Evolutionary conservation across 1,139 yeast genomes (phyloP).

Genomic region (Yamadazyma oceani): DNA sequence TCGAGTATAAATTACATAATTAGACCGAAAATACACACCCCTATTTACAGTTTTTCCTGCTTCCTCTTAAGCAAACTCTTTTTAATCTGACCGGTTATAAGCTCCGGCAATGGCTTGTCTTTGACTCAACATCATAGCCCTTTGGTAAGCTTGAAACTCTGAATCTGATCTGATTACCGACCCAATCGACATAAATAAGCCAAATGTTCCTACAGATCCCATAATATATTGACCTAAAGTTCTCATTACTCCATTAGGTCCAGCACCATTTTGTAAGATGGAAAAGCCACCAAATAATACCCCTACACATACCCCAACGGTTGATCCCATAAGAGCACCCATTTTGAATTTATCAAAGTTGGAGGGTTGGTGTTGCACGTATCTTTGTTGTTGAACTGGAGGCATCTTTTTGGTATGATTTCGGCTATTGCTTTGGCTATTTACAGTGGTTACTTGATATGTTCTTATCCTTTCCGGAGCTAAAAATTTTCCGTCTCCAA

Average conservation of each 20-base stretch:
- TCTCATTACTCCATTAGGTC: conserved; percentile 97
- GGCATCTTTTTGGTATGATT: conserved; percentile 67
- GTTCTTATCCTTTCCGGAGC: too few species aligned
- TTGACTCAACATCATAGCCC: conserved; percentile 38
- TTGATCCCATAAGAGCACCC: conserved; percentile 97
- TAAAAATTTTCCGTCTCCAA: too few species aligned
- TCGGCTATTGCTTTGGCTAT: neutral
- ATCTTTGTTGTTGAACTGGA: conserved; percentile 78
- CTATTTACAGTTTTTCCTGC: conserved; percentile 2
- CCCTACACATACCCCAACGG: conserved; percentile 96
- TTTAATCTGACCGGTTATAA: too few species aligned
- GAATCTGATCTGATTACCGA: conserved; percentile 84
- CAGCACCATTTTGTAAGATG: conserved; percentile 90
- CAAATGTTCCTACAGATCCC: conserved; percentile 97
- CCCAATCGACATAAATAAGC: conserved; percentile 93
- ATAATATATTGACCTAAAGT: conserved; percentile 94
- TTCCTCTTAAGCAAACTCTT: too few species aligned
- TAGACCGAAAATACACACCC: conserved; percentile 1
- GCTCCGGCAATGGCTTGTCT: conserved; percentile 17
- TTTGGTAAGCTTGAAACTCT: conserved; percentile 43
- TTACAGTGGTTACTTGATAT: too few species aligned
- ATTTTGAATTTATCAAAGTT: conserved; percentile 94
- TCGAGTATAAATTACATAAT: conserved; percentile 10
- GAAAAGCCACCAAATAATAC: conserved; percentile 92
- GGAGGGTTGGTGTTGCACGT: conserved; percentile 77